phyloP scores from a whole-genome alignment of 495 filamentous ascomycete species.

The Parmelia sp. region DNA sequence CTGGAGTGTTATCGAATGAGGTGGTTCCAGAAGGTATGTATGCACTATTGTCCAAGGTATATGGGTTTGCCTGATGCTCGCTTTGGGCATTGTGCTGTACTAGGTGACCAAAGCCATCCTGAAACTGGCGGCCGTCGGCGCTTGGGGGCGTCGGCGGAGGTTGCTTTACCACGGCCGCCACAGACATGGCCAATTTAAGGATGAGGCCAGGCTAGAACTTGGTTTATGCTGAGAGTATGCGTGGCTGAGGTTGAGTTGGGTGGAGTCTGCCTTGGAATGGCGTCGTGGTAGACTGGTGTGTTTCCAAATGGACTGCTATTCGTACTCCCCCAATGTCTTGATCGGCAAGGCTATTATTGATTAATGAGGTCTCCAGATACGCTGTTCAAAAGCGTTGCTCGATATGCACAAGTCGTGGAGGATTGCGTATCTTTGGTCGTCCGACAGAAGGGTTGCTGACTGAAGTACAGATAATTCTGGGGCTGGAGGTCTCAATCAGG shows the following conservation, averaged over 20 bases:
- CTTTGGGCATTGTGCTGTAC: constrained; percentile 43
- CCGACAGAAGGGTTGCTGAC: not conserved
- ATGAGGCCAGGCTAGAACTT: not conserved
- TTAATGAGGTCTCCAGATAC: not conserved
- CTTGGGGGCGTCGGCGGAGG: constrained; percentile 16
- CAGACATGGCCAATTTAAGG: constrained; percentile 6
- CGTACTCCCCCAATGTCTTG: not conserved
- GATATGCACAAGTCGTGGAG: not conserved
- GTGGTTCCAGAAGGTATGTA: constrained; percentile 17
- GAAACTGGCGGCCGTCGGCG: constrained; percentile 35
- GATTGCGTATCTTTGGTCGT: not conserved
- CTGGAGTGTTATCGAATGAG: constrained; percentile 28
- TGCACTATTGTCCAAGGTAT: constrained; percentile 18
- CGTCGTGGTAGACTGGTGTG: not conserved
- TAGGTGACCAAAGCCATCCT: constrained; percentile 42
- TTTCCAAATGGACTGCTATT: not conserved
- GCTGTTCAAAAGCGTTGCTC: not conserved
- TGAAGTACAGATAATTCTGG: not conserved
- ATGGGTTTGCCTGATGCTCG: constrained; percentile 24
- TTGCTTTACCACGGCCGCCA: constrained; percentile 19
- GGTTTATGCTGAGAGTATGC: not conserved
- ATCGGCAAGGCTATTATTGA: not conserved
- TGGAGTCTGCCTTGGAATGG: not conserved
- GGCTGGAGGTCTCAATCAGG: constrained; percentile 5
- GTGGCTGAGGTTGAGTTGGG: constrained; percentile 1